Percentiles rank a stretch among this genome's conserved stretches.
Conservation (phyloP, 2,329 filamentous ascomycete genomes). For the Tolypocladium pustulatum region DNA sequence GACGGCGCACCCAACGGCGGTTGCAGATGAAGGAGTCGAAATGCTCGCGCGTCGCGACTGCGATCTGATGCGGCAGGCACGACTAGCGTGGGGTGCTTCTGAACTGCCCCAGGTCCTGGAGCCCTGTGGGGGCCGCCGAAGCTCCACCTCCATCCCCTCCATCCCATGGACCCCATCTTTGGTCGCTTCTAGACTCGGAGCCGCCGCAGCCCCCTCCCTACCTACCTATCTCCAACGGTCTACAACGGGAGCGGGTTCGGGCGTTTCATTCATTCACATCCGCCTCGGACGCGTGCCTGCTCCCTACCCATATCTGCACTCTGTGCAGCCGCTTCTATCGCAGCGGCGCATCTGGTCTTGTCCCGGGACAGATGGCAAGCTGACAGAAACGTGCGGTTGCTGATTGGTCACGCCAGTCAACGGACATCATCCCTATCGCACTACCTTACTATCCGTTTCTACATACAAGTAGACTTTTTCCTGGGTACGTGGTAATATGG, state of each 20-base stretch:
- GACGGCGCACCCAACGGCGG: not conserved
- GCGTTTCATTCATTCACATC: too few relatives aligned
- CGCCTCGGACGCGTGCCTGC: not conserved
- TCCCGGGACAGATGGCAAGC: too few relatives aligned
- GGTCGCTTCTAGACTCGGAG: not conserved
- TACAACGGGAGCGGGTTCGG: too few relatives aligned
- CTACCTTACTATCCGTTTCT: too few relatives aligned
- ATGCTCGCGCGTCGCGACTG: not conserved
- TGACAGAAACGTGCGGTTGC: too few relatives aligned
- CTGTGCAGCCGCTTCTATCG: not conserved
- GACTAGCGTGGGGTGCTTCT: not conserved
- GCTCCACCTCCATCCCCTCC: not conserved
- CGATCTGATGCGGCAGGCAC: not conserved
- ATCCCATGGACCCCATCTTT: not conserved
- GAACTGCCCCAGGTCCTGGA: not conserved
- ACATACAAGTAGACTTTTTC: too few relatives aligned
- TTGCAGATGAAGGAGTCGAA: not conserved
- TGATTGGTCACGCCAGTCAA: too few relatives aligned
- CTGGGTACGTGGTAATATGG: too few relatives aligned
- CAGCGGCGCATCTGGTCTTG: not conserved
- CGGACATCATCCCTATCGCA: too few relatives aligned
- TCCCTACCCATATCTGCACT: too few relatives aligned
- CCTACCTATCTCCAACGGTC: not conserved
- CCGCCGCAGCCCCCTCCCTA: not conserved
- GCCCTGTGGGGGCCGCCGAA: not conserved